These are phyloP conservation scores for Aspergillus funiculosus DNA, from an alignment of 495 filamentous ascomycete genomes.

Conservation along the genomic window DNA sequence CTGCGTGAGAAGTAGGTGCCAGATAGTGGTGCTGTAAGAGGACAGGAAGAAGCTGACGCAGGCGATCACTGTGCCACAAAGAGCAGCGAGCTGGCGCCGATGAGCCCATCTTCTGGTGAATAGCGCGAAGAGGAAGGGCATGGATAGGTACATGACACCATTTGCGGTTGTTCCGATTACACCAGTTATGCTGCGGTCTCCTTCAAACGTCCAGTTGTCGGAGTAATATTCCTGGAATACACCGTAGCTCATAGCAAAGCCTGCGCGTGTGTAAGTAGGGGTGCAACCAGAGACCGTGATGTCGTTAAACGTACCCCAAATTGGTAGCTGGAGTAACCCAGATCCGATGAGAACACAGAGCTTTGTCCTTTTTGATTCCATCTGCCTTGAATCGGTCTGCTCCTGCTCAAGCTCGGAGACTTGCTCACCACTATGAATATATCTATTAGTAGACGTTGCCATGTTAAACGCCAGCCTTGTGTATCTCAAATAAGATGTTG, in stretches of 20 bases:
- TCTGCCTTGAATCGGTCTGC: not conserved
- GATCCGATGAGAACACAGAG: slow-evolving; percentile 5
- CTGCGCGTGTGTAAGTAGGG: not conserved
- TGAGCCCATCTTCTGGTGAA: slow-evolving; percentile 9
- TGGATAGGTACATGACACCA: slow-evolving; percentile 9
- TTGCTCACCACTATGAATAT: no score
- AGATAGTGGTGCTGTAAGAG: slow-evolving; percentile 47
- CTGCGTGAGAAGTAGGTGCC: slow-evolving; percentile 51
- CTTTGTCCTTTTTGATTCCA: slow-evolving; percentile 1
- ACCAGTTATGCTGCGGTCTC: slow-evolving; percentile 9
- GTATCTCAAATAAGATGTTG: no score
- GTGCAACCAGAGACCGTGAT: not conserved
- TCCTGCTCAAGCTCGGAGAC: no score
- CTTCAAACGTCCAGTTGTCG: slow-evolving; percentile 7
- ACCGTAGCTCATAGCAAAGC: slow-evolving; percentile 9
- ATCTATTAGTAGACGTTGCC: no score
- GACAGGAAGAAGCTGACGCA: slow-evolving; percentile 30
- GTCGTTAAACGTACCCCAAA: slow-evolving; percentile 4
- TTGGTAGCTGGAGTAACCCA: slow-evolving; percentile 7
- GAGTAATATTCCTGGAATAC: slow-evolving; percentile 9
- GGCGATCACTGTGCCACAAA: slow-evolving; percentile 4
- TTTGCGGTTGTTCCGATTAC: slow-evolving; percentile 6
- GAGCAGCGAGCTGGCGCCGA: slow-evolving; percentile 3
- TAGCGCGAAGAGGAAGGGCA: slow-evolving; percentile 7
- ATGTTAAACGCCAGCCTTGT: no score